Conservation (phyloP, 176 grass and related monocot genomes). For the Juncus effusus region DNA sequence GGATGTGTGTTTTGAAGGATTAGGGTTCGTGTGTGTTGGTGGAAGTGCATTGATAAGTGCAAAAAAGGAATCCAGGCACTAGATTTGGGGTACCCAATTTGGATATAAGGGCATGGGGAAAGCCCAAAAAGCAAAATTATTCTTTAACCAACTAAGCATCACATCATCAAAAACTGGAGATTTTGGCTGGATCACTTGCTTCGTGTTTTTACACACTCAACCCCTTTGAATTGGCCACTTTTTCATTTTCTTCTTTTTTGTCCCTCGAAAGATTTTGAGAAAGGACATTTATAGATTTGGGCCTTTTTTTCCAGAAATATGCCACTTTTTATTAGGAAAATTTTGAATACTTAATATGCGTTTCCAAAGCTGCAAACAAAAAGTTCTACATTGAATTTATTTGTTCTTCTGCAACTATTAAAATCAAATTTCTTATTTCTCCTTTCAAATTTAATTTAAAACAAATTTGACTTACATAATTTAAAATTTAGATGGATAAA, state of each 20-base stretch:
- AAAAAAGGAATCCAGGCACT: constrained; percentile 12
- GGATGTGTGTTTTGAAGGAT: too few species aligned
- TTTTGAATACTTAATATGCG: too few species aligned
- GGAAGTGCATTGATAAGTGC: background rate
- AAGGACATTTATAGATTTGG: constrained; percentile 19
- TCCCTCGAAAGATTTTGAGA: constrained; percentile 31
- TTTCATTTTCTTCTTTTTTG: constrained; percentile 19
- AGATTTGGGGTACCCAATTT: constrained; percentile 18
- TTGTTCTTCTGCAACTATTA: too few species aligned
- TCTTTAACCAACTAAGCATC: constrained; percentile 9
- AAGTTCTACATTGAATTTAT: too few species aligned
- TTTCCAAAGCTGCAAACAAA: too few species aligned
- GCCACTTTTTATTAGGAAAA: too few species aligned
- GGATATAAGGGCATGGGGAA: constrained; percentile 19
- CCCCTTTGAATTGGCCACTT: constrained; percentile 41
- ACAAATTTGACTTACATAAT: too few species aligned
- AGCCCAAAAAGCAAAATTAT: constrained; percentile 33
- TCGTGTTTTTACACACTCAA: constrained; percentile 45
- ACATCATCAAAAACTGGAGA: constrained; percentile 11
- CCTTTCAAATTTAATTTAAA: too few species aligned
- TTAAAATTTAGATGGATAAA: too few species aligned
- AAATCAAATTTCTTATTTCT: too few species aligned
- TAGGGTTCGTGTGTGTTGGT: too few species aligned
- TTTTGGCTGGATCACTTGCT: constrained; percentile 36
- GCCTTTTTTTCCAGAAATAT: too few species aligned